A percentile compares a stretch with the other conserved stretches of the same genome.
phyloP scores from a whole-genome alignment of 805 yeast genomes.

The Aciculoconidium aculeatum region DNA sequence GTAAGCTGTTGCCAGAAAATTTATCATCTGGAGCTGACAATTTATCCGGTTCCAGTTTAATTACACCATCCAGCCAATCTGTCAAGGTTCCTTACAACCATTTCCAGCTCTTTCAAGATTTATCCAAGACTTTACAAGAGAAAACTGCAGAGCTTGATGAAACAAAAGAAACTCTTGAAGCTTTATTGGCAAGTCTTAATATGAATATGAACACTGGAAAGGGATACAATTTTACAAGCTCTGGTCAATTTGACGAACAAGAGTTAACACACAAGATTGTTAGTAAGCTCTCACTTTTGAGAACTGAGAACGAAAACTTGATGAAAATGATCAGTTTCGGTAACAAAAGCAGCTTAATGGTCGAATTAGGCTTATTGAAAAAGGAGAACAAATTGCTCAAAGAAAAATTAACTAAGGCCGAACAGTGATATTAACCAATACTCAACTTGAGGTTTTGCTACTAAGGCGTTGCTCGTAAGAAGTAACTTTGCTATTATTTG shows the following conservation, averaged over 20 bases:
- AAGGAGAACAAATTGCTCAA: constrained; percentile 22
- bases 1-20: constrained; percentile 8
- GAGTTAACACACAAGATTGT: constrained; percentile 71
- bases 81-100: constrained; percentile 38
- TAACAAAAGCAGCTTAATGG: constrained; percentile 63
- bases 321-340: constrained; percentile 69
- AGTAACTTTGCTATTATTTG: too few species aligned
- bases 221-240: constrained; percentile 35
- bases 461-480: too few species aligned
- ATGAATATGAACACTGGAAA: constrained; percentile 15
- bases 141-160: constrained; percentile 48
- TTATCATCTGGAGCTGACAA: constrained; percentile 5
- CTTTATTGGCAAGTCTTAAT: constrained; percentile 35
- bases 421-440: too few species aligned
- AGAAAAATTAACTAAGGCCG: too few species aligned
- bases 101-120: constrained; percentile 42
- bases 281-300: constrained; percentile 52
- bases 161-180: constrained; percentile 58
- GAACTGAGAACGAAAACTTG: constrained; percentile 65
- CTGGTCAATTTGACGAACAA: constrained; percentile 67
- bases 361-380: constrained; percentile 59
- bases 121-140: constrained; percentile 43
- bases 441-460: too few species aligned
- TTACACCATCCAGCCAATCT: constrained; percentile 5
- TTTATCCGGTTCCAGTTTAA: constrained; percentile 6